Conservation (phyloP, 2,329 filamentous ascomycete species). For the Epichloe aotearoae region DNA sequence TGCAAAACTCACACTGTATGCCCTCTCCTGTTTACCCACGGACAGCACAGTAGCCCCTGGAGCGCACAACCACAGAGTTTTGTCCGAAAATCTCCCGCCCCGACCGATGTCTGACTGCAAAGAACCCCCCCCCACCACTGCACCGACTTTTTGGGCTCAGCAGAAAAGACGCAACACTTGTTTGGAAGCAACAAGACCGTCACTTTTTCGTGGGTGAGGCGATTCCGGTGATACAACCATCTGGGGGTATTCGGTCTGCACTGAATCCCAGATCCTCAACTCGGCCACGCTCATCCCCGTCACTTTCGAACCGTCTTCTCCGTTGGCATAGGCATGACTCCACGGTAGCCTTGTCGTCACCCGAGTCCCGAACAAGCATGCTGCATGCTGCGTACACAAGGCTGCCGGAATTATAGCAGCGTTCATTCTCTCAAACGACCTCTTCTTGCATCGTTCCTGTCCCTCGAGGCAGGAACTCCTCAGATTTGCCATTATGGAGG, state of each 20-base stretch:
- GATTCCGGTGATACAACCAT: conserved; percentile 1
- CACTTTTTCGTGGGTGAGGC: background rate
- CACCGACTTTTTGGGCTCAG: conserved; percentile 27
- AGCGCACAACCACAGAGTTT: conserved; percentile 2
- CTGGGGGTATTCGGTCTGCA: background rate
- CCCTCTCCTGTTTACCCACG: background rate
- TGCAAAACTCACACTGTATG: background rate
- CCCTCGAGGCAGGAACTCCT: conserved; percentile 3
- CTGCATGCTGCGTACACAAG: conserved; percentile 26
- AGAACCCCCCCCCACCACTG: conserved; percentile 19
- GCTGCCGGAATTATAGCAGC: conserved; percentile 33
- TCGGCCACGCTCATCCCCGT: background rate
- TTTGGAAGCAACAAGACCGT: conserved; percentile 1
- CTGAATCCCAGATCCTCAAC: conserved; percentile 2
- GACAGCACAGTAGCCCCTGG: background rate
- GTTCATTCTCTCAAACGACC: conserved; percentile 11
- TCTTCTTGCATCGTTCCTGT: conserved; percentile 5
- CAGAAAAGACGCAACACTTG: conserved; percentile 23
- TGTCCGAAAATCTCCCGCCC: conserved; percentile 18
- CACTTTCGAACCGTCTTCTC: background rate
- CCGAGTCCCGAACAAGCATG: conserved; percentile 23
- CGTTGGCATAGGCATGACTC: conserved; percentile 24
- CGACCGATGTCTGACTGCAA: conserved; percentile 6
- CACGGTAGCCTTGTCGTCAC: conserved; percentile 26
- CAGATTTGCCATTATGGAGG: conserved; percentile 27